phyloP scores from a whole-genome alignment of 2,329 filamentous ascomycete species.

The Venturia carpophila region DNA sequence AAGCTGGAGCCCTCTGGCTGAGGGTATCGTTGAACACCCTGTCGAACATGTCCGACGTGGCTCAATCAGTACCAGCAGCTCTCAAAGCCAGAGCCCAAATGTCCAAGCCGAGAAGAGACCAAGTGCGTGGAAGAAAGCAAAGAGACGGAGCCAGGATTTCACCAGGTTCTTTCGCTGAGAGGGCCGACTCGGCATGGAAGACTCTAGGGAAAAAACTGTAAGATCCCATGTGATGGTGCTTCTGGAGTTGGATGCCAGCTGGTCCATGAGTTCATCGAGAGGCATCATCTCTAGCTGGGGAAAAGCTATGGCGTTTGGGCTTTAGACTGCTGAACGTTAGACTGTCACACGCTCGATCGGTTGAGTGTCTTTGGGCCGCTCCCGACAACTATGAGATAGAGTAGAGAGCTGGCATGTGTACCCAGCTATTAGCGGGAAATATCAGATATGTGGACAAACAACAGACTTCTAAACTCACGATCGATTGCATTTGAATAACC shows the following conservation, averaged over 20 bases:
- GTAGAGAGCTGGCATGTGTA: background rate
- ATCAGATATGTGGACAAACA: too few species aligned
- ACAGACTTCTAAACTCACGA: too few species aligned
- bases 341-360: slow-evolving; percentile 15
- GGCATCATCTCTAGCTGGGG: background rate
- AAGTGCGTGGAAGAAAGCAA: slow-evolving; percentile 7
- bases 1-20: background rate
- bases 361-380: slow-evolving; percentile 18
- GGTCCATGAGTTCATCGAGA: background rate
- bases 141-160: slow-evolving; percentile 7
- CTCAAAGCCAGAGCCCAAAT: background rate
- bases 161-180: slow-evolving; percentile 13
- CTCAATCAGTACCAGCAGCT: slow-evolving; percentile 14
- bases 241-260: background rate
- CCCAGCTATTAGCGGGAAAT: background rate
- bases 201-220: background rate
- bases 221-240: background rate
- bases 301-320: background rate
- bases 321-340: background rate
- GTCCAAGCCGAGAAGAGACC: background rate
- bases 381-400: slow-evolving; percentile 14
- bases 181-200: background rate
- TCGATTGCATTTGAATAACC: too few species aligned
- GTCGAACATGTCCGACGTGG: background rate
- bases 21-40: slow-evolving; percentile 1